Evolutionary conservation across 768 basidiomycete genomes (phyloP).

Genomic region (Myochromella boudieri): DNA sequence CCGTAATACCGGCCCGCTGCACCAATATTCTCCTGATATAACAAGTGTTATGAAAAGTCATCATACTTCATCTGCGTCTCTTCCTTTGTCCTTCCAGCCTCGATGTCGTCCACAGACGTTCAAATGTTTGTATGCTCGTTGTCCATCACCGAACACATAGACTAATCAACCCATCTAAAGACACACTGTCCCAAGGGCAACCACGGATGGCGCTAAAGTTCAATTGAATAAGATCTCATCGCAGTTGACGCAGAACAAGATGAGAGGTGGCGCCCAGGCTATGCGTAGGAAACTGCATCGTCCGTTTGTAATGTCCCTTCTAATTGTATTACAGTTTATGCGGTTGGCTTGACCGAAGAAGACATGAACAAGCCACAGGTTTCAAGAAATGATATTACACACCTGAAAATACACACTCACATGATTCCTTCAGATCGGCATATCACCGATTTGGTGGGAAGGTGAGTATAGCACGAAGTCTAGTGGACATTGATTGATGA

Average conservation of each 20-base stretch:
- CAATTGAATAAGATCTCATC: constrained; percentile 76
- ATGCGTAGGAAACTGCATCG: constrained; percentile 59
- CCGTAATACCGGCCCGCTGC: constrained; percentile 8
- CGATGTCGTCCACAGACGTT: constrained; percentile 54
- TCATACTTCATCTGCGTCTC: neutral
- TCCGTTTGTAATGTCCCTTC: neutral
- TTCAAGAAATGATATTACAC: neutral
- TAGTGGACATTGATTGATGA: neutral
- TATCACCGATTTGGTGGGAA: constrained; percentile 92
- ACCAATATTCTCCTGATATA: neutral
- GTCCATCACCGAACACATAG: neutral
- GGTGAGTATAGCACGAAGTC: constrained; percentile 38
- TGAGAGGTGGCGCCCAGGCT: constrained; percentile 77
- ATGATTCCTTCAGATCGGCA: constrained; percentile 62
- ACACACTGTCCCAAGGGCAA: constrained; percentile 38
- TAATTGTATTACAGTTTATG: constrained; percentile 58
- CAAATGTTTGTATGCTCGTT: constrained; percentile 18
- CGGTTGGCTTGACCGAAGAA: constrained; percentile 70
- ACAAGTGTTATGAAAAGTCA: neutral
- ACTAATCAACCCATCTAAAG: constrained; percentile 25
- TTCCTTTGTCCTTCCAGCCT: constrained; percentile 1
- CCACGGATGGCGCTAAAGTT: constrained; percentile 24
- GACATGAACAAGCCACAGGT: constrained; percentile 89
- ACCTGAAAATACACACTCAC: neutral
- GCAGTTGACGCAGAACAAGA: constrained; percentile 75